Base-by-base conservation (phyloP, 2,329 filamentous ascomycete genomes). In the Nemania diffusa region DNA sequence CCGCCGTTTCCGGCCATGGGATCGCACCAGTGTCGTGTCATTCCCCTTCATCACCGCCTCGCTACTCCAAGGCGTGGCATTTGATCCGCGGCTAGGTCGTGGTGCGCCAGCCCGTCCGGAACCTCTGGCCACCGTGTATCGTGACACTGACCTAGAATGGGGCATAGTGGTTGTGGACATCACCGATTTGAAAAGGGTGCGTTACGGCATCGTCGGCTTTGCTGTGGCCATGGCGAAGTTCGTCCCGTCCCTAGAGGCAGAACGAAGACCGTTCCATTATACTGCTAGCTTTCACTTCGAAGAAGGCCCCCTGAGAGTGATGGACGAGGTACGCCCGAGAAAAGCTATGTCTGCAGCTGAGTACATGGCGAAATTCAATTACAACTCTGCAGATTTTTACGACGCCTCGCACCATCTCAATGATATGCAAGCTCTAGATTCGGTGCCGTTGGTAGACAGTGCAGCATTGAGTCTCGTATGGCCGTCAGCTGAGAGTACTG, bases 171-270 rank as follows among this genome's bases (percentile, higher is more conserved):
- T 73, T 26, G 24, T 72, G 17, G 66, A 73, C 37, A 71, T 72
- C 50, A 73, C 71, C 8, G 58, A 73, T 20, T 60, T 71, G 13
- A 17, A 68, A 11, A 44, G 46, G 13, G 24, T 72, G 34, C 53
- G 69, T 5, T 72, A 72, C 51, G 69, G 71, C 26, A 71, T 72
- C 48, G 71, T 72, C 42, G 71, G 71, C 29, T 72, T 72, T 62
- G 20, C 57, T n/a, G 62, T 71, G 24, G 24, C 53, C 34, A 61
- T 37, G 51, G 68, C 68, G 20, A 70, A 56, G 40, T 67, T 68
- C 40, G 44, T 69, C 26, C 37, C 53, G 40, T 71, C 65, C 15
- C 59, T 34, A 11, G 27, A 65, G 27, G 57, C 37, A 7, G 62
- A 66, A 57, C 22, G n/a, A 46, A 57, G 24, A 29, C 20, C 34